Base-by-base conservation (phyloP, 257 asterid genomes). In the Eucommia ulmoides region DNA sequence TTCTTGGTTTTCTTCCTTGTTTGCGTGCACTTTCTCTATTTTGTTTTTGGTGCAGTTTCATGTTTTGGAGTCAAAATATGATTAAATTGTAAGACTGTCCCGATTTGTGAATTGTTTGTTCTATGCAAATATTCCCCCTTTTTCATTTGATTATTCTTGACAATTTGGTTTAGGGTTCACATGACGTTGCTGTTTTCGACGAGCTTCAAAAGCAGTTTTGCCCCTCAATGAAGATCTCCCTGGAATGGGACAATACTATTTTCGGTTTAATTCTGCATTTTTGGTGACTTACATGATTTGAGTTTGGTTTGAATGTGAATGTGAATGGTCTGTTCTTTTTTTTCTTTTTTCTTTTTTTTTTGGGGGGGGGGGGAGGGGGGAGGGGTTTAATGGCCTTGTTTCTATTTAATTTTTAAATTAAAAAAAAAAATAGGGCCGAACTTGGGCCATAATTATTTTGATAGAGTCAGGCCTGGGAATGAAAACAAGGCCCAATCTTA, bases 141-240 rank as follows among this genome's bases (percentile, higher is more conserved):
- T n/a, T n/a, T n/a, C n/a, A n/a, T n/a, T 9, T 22, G 20, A 49
- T 54, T 64, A 46, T 55, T 10, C 68, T 69, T 69, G 67, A 69
- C 76, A 45, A 25, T 8, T 26, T 49, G 47, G 38, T 47, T 50
- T 23, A 60, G n/a, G 33, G 56, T 51, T 10, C 56, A 59, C 57
- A 88, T 4, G 93, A 88, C 59, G 97, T 82, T 46, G 83, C 88
- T 20, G 94, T 89, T 61, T 89, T 74, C 19, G 93, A 80, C 4
- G 84, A 82, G 35, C 76, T 89, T 47, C 69, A 69, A 61, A 82
- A 76, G 66, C 47, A 23, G 35, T 75, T 35, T 51, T 85, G 69
- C 96, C 94, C 3, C 54, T 78, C 3, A 94, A 89, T 52, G 97
- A 89, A 68, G 93, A 89, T 56, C 91, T 89, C 47, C 98, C 96